A percentile compares a stretch with the other conserved stretches of the same genome.
Evolutionary conservation across 177 flowering plant species (phyloP).

Genomic region (Vitis hybrid): DNA sequence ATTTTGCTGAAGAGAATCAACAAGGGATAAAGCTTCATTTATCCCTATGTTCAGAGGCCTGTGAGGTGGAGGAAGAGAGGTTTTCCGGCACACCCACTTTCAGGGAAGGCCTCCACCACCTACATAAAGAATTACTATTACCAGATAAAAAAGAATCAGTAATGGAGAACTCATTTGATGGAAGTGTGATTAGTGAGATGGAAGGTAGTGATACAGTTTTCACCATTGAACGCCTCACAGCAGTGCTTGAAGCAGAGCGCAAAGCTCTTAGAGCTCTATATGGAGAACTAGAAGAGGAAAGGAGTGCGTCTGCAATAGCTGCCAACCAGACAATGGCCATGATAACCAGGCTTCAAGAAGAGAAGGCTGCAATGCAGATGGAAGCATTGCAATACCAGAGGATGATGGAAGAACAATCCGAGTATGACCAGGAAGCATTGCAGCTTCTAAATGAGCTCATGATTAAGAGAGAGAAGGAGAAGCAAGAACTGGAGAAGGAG

Average conservation of each 20-base stretch:
- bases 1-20: neutral
- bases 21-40: conserved; percentile 5
- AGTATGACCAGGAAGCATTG: conserved; percentile 87
- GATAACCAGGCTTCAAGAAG: conserved; percentile 89
- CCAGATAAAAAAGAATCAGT: conserved; percentile 21
- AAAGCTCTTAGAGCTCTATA: conserved; percentile 57
- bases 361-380: conserved; percentile 91
- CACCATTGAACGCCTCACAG: conserved; percentile 49
- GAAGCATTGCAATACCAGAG: conserved; percentile 90
- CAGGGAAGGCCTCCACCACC: conserved; percentile 11
- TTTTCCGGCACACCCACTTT: conserved; percentile 29
- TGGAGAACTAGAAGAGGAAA: conserved; percentile 80
- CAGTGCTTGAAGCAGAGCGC: conserved; percentile 53
- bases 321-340: conserved; percentile 92
- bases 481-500: conserved; percentile 74
- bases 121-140: conserved; percentile 20
- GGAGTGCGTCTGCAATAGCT: conserved; percentile 78
- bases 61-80: conserved; percentile 30
- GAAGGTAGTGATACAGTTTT: conserved; percentile 48
- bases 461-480: conserved; percentile 82
- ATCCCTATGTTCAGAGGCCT: conserved; percentile 8
- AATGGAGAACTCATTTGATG: conserved; percentile 68
- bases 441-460: conserved; percentile 80
- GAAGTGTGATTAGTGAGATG: conserved; percentile 61
- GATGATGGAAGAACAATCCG: conserved; percentile 94